A percentile compares a stretch with the other conserved stretches of the same genome.
Conservation (phyloP, 345 rosid genomes). For the Xanthoceras sorbifolium region DNA sequence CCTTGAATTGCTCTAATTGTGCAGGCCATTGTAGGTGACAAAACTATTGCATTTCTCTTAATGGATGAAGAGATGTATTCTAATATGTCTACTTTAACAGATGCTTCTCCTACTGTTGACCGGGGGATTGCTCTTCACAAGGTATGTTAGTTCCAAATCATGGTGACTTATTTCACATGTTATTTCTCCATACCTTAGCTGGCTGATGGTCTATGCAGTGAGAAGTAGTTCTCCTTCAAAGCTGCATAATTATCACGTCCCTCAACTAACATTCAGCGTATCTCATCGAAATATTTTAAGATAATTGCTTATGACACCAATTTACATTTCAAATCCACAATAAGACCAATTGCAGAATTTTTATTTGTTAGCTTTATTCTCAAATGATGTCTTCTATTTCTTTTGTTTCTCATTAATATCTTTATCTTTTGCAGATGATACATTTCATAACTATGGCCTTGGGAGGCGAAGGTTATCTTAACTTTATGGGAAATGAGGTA, state of each 20-base stretch:
- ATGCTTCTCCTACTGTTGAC: conserved; percentile 53
- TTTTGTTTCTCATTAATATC: conserved; percentile 13
- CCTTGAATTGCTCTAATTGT: conserved; percentile 22
- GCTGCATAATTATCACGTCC: neutral
- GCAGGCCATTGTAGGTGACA: conserved; percentile 84
- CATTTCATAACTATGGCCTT: conserved; percentile 77
- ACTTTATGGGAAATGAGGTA: conserved; percentile 91
- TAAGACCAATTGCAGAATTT: neutral
- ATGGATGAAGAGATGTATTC: conserved; percentile 82
- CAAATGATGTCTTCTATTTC: neutral
- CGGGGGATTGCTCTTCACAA: conserved; percentile 81
- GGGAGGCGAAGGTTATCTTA: conserved; percentile 85
- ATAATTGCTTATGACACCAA: neutral
- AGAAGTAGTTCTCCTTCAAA: neutral
- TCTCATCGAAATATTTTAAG: neutral
- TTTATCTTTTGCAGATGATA: conserved; percentile 55
- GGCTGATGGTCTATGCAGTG: neutral
- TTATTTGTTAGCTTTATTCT: conserved; percentile 11
- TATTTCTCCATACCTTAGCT: neutral
- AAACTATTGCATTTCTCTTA: conserved; percentile 64
- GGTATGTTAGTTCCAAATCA: conserved; percentile 35
- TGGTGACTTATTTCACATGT: conserved; percentile 1
- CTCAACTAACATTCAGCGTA: neutral
- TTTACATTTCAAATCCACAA: neutral
- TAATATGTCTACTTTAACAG: conserved; percentile 67